Evolutionary conservation across 2,329 filamentous ascomycete species (phyloP), one percentile per base, ranked within the genome.

Genomic region (Aspergillus japonicus): DNA sequence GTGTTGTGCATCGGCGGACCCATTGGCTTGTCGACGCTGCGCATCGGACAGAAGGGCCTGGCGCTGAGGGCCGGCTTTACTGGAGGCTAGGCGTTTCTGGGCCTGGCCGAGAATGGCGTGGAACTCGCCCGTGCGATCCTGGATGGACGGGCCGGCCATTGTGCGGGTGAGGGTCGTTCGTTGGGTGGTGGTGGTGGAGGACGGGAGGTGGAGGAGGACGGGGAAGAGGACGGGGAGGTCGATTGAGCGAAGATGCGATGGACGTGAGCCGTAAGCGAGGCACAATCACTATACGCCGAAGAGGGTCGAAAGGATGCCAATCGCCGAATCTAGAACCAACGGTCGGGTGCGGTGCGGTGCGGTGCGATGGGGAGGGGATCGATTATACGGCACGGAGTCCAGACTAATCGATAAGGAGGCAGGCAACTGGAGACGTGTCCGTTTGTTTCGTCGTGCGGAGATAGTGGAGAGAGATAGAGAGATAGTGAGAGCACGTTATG

Each of bases 51-150:
- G 83, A 54, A 97, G 86, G 47, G 90, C 92, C 73, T 92, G 89
- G 67, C 90, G 86, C 77, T 96, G 91, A 33, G 89, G 83, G 69
- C 90, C 87, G 54, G 89, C 83, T 79, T 96, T 96, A 61, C 86
- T 87, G 11, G 88, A 84, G 33, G 88, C 87, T 71, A 95, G 87
- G 64, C 88, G 86, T 72, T 89, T 90, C 78, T 96, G 92, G 54
- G 91, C 90, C 74, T 96, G 91, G 50, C 86, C 83, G 63, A 98
- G 86, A 71, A 98, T 96, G 65, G 92, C 90, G 75, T 89, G 89
- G 84, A 99, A 99, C 83, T 99, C 95, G 73, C 87, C 85, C 59
- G 95, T 99, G 73, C 95, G 91, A 81, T 99, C 95, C 82, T 99
- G 95, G 76, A 98, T 96, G 54, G 92, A 94, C 56, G 81, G 76